Conservation (phyloP, 768 basidiomycete genomes). For the Tephrocybe sp. region DNA sequence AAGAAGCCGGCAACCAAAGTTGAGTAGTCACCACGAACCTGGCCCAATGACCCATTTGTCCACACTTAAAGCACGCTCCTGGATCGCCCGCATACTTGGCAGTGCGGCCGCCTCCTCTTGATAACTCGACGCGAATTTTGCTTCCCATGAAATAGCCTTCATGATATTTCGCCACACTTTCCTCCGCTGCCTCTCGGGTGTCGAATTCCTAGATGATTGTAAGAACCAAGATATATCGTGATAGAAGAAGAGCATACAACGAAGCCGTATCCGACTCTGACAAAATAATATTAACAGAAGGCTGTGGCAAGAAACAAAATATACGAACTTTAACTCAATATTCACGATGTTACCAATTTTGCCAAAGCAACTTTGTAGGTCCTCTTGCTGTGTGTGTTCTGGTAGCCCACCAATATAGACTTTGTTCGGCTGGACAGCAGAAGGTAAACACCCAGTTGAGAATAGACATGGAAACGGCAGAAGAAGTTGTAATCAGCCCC, state of each 20-base stretch:
- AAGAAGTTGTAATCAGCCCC: constrained; percentile 47
- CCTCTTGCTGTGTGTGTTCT: constrained; percentile 82
- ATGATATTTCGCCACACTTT: constrained; percentile 84
- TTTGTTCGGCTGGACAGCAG: constrained; percentile 84
- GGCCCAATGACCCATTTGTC: constrained; percentile 85
- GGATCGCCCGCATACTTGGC: constrained; percentile 84
- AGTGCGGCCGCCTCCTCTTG: constrained; percentile 78
- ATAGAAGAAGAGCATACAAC: constrained; percentile 60
- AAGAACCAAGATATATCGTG: too few species aligned
- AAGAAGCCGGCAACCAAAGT: too few species aligned
- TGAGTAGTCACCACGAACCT: constrained; percentile 47
- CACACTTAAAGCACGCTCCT: constrained; percentile 86
- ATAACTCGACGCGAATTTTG: constrained; percentile 85
- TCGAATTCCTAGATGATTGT: constrained; percentile 82
- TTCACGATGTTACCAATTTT: constrained; percentile 75
- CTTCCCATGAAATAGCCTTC: constrained; percentile 92
- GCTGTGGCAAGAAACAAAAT: constrained; percentile 14
- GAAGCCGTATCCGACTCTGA: constrained; percentile 84
- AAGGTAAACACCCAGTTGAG: constrained; percentile 67
- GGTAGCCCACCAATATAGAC: constrained; percentile 90
- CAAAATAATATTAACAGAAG: constrained; percentile 14
- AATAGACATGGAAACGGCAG: constrained; percentile 44
- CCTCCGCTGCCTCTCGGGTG: constrained; percentile 74
- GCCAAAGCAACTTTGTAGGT: constrained; percentile 82
- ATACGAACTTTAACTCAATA: constrained; percentile 79